Percentiles rank a stretch among this genome's conserved stretches.
Evolutionary conservation across 306 rosid species (phyloP).

Genomic region (Castanospermum australe): DNA sequence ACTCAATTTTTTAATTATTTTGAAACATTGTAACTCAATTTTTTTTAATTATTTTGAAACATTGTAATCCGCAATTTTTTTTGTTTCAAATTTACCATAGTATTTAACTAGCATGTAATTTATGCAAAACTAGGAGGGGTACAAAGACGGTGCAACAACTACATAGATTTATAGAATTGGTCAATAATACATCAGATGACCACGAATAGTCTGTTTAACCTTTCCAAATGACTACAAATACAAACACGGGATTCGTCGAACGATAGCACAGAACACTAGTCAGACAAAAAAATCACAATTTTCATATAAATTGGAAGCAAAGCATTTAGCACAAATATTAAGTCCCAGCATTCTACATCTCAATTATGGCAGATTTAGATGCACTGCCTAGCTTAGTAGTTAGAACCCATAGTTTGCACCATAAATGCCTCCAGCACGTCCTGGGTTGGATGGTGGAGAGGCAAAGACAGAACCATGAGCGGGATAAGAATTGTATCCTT

Average conservation of each 20-base stretch:
- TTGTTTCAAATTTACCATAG: too few relatives aligned
- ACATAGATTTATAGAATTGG: background rate
- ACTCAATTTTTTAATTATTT: too few relatives aligned
- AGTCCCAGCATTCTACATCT: constrained; percentile 11
- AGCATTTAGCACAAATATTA: constrained; percentile 12
- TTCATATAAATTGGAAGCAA: background rate
- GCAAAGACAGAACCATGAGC: constrained; percentile 75
- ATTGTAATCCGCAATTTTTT: too few relatives aligned
- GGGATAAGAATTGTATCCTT: constrained; percentile 75
- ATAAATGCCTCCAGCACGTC: constrained; percentile 67
- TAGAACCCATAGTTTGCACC: constrained; percentile 91
- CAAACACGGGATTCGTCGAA: too few relatives aligned
- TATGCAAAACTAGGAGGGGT: background rate
- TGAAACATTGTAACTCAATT: too few relatives aligned
- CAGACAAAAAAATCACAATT: constrained; percentile 5
- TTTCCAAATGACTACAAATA: constrained; percentile 14
- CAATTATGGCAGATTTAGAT: constrained; percentile 18
- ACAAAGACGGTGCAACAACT: background rate
- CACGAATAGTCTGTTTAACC: background rate
- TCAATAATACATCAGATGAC: constrained; percentile 6
- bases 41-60: too few relatives aligned
- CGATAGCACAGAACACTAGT: constrained; percentile 1
- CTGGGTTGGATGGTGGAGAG: constrained; percentile 79
- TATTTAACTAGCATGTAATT: background rate
- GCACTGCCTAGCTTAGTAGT: constrained; percentile 39